These are phyloP conservation scores for Trichoderma virens DNA, from an alignment of 495 filamentous ascomycete genomes.

Conservation along the genomic window DNA sequence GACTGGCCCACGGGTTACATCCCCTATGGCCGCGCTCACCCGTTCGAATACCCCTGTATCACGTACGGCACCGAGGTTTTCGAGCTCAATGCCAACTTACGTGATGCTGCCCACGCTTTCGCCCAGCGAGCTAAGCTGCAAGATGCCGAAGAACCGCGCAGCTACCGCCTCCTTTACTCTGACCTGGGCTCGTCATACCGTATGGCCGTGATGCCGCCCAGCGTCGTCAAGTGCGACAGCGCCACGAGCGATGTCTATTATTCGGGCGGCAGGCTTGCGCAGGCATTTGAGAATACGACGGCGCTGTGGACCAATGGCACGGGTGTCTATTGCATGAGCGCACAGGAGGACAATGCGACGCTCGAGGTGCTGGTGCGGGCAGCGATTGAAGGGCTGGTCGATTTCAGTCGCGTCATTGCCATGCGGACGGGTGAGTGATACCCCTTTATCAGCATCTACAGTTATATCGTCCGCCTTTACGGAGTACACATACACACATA, in stretches of 20 bases:
- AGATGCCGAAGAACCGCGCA: constrained; percentile 43
- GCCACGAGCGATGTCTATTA: constrained; percentile 69
- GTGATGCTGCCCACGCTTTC: constrained; percentile 46
- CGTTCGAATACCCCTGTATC: constrained; percentile 51
- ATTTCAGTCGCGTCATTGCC: constrained; percentile 61
- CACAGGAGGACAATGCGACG: constrained; percentile 69
- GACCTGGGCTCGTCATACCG: constrained; percentile 34
- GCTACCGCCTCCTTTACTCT: constrained; percentile 54
- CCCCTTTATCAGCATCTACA: no score
- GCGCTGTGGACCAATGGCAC: constrained; percentile 58
- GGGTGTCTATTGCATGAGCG: constrained; percentile 59
- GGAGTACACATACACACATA: no score
- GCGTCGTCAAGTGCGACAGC: constrained; percentile 58
- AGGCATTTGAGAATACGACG: constrained; percentile 60
- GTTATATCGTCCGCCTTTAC: no score
- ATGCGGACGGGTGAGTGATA: constrained; percentile 56
- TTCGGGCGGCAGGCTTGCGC: constrained; percentile 51
- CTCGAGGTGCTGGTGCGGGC: constrained; percentile 61
- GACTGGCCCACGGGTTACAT: constrained; percentile 64
- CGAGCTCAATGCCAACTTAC: constrained; percentile 58
- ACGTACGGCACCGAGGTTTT: constrained; percentile 75
- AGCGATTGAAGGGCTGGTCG: constrained; percentile 44
- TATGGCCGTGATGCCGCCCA: constrained; percentile 44
- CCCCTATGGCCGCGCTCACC: constrained; percentile 45
- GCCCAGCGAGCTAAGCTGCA: constrained; percentile 48